Conservation (phyloP, 192 early-diverging fungal genomes). For the Linderina pennispora region DNA sequence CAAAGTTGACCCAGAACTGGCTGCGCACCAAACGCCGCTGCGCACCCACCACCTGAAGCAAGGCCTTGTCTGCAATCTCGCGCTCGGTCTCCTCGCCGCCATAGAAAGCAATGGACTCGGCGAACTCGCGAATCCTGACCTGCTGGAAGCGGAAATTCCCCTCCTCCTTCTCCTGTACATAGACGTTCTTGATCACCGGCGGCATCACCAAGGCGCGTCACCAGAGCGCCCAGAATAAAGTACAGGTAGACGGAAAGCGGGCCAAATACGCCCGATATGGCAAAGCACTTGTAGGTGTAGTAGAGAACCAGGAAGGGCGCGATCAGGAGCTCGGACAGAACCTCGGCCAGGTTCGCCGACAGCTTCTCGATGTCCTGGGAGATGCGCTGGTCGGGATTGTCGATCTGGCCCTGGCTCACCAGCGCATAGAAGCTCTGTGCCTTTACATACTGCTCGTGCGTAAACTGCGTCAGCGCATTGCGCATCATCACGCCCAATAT, state of each 20-base stretch:
- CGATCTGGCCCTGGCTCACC: conserved; percentile 49
- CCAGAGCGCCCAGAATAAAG: conserved; percentile 56
- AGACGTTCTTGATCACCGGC: conserved; percentile 71
- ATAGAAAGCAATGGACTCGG: conserved; percentile 78
- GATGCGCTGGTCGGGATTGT: conserved; percentile 87
- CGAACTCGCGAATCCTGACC: conserved; percentile 62
- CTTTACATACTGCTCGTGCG: conserved; percentile 60
- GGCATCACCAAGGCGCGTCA: conserved; percentile 62
- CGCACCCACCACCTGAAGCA: conserved; percentile 50
- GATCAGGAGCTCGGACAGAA: conserved; percentile 58
- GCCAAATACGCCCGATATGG: conserved; percentile 57
- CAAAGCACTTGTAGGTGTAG: conserved; percentile 71
- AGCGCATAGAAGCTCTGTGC: conserved; percentile 55
- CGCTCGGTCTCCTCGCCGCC: conserved; percentile 68
- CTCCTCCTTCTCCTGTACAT: conserved; percentile 68
- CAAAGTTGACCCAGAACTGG: conserved; percentile 43
- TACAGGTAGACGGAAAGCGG: conserved; percentile 68
- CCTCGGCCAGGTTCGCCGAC: conserved; percentile 38
- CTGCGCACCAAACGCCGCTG: conserved; percentile 52
- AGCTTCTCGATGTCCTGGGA: conserved; percentile 87
- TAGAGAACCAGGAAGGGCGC: conserved; percentile 69
- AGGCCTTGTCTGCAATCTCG: conserved; percentile 43
- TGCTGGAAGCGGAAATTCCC: conserved; percentile 77
- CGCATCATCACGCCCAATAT: conserved; percentile 61
- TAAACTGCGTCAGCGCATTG: conserved; percentile 50